These are phyloP conservation scores for Lagenaria siceraria DNA, from an alignment of 306 rosid genomes.

Conservation along the genomic window DNA sequence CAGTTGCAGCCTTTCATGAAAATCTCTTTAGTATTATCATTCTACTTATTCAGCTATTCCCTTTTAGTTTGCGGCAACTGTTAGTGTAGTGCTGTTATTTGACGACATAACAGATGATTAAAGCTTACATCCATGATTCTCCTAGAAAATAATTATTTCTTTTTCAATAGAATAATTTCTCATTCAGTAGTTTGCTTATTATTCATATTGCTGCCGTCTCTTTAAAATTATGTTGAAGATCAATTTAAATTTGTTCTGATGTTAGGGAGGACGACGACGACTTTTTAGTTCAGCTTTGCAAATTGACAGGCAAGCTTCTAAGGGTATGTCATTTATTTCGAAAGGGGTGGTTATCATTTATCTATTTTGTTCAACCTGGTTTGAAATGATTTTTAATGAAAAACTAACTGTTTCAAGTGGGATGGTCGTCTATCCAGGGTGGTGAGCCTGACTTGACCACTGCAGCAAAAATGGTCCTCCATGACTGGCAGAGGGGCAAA, in stretches of 20 bases:
- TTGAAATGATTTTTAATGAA: not conserved
- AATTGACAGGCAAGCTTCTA: slow-evolving; percentile 57
- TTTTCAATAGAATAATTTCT: not conserved
- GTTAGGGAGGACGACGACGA: slow-evolving; percentile 75
- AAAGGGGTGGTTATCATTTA: not conserved
- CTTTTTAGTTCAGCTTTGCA: slow-evolving; percentile 78
- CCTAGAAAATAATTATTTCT: not conserved
- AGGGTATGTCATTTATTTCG: slow-evolving; percentile 35
- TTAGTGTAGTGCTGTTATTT: not conserved
- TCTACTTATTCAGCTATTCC: too few relatives aligned
- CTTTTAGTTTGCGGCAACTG: too few relatives aligned
- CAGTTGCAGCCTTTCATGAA: not conserved
- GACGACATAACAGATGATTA: not conserved
- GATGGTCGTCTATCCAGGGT: slow-evolving; percentile 33
- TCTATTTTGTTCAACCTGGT: not conserved
- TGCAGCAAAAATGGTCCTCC: slow-evolving; percentile 85
- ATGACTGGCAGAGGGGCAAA: slow-evolving; percentile 95
- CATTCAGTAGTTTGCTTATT: too few relatives aligned
- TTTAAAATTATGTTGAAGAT: not conserved
- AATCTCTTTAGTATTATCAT: too few relatives aligned
- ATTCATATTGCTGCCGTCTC: not conserved
- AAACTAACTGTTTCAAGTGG: not conserved
- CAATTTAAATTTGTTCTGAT: slow-evolving; percentile 6
- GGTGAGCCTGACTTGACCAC: slow-evolving; percentile 91
- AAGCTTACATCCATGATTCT: not conserved